Conservation (phyloP, 1,139 yeast species). For the Yamadazyma dushanensis region DNA sequence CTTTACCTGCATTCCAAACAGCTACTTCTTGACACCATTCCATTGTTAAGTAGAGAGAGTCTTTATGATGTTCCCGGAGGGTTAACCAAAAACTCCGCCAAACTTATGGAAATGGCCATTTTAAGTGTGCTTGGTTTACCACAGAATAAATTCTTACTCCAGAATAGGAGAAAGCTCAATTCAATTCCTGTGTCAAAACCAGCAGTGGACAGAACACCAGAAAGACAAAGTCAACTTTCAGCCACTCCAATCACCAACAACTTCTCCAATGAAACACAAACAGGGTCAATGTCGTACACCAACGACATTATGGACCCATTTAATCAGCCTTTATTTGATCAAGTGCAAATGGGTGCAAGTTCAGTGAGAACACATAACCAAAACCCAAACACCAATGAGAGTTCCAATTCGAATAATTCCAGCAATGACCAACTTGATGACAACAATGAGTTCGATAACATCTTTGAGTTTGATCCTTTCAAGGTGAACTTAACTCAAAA, state of each 20-base stretch:
- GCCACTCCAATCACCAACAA: conserved; percentile 2
- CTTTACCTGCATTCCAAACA: conserved; percentile 67
- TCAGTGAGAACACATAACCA: background rate
- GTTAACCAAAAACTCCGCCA: conserved; percentile 55
- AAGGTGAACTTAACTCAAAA: conserved; percentile 37
- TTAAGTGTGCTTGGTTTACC: conserved; percentile 48
- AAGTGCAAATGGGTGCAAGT: background rate
- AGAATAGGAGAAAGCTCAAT: conserved; percentile 19
- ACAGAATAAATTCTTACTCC: conserved; percentile 16
- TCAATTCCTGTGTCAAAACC: conserved; percentile 25
- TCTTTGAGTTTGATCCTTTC: conserved; percentile 44
- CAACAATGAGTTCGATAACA: conserved; percentile 23
- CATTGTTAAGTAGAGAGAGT: conserved; percentile 51
- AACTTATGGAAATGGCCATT: conserved; percentile 57
- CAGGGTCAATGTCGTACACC: background rate
- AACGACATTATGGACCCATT: background rate
- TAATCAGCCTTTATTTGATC: background rate
- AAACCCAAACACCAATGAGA: background rate
- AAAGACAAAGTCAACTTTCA: no score
- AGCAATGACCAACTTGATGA: no score
- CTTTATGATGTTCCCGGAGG: conserved; percentile 58
- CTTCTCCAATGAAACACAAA: background rate
- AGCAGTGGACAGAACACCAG: conserved; percentile 21
- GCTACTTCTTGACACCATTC: conserved; percentile 49
- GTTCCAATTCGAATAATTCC: background rate